phyloP scores from a whole-genome alignment of 805 yeast genomes.

The Kodamaea fukazawae region DNA sequence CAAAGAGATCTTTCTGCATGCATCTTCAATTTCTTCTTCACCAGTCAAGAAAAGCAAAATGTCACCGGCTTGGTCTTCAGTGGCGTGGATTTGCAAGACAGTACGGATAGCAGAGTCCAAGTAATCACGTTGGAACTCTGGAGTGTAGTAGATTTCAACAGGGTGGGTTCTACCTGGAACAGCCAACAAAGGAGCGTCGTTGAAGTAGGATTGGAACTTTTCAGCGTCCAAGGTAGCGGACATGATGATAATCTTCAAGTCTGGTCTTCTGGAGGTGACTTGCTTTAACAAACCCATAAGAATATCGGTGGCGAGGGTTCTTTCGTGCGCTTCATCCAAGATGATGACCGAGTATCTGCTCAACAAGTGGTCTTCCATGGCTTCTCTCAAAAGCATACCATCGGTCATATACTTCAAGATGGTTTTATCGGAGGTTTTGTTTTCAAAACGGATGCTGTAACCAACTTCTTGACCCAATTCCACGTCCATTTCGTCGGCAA shows the following conservation, averaged over 20 bases:
- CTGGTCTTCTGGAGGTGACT: conserved; percentile 75
- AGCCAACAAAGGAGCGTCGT: conserved; percentile 88
- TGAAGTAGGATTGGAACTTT: conserved; percentile 87
- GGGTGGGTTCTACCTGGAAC: conserved; percentile 99
- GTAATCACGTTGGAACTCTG: conserved; percentile 93
- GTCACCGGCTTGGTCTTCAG: conserved; percentile 86
- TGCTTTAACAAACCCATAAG: conserved; percentile 92
- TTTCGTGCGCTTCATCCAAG: conserved; percentile 96
- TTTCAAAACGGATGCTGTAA: conserved; percentile 91
- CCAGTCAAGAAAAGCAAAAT: conserved; percentile 85
- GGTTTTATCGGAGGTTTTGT: conserved; percentile 76
- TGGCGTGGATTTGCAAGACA: conserved; percentile 93
- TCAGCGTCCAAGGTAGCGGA: conserved; percentile 97
- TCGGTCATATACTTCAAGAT: conserved; percentile 95
- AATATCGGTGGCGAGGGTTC: conserved; percentile 95
- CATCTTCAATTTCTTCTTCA: conserved; percentile 97
- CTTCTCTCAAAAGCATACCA: conserved; percentile 96
- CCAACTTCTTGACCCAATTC: conserved; percentile 92
- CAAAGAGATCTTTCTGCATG: conserved; percentile 80
- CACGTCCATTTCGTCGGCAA: conserved; percentile 96
- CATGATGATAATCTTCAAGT: conserved; percentile 90
- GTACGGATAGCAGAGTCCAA: conserved; percentile 94
- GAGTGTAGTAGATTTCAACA: conserved; percentile 94
- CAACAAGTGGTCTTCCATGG: conserved; percentile 92
- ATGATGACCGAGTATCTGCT: conserved; percentile 82